Evolutionary conservation across 2,329 filamentous ascomycete species (phyloP), one percentile per base, ranked within the genome.

Genomic region (Aureobasidium pullulans): DNA sequence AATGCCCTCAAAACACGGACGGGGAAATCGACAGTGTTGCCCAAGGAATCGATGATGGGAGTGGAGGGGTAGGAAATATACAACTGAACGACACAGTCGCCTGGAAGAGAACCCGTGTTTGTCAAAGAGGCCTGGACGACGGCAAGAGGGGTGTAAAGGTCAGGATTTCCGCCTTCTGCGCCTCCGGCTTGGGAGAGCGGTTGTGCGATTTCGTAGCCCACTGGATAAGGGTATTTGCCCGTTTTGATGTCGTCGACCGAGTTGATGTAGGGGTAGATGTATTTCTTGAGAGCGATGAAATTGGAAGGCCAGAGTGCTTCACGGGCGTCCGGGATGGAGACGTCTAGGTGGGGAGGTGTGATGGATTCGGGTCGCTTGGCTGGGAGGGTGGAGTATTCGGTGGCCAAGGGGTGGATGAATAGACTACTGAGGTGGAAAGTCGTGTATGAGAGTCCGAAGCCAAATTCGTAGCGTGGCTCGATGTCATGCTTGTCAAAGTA

Each of bases 361-460:
- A 77, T 74, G 4, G 76, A 65, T 9, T 65, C 62, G 15, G 74
- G 75, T 19, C 76, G 73, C 4, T 77, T 70, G 1, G 75, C 72
- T 10, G 81, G 72, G 6, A 79, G 68, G 0, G 71, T 66, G 1
- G 78, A 73, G 34, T 44, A 58, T 8, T 60, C 53, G 16, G 58
- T 60, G n/a, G 39, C 59, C 28, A 63, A 53, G 16, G 72, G 57
- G 61, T 69, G 64, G 50, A 88, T 72, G 8, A 76, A 72, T 11
- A 83, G 66, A 34, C 81, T 79, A 10, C 77, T 78, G 60, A 90
- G 80, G 11, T 81, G 75, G 70, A 93, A 95, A 0, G 75, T 81
- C 0, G 90, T 91, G 75, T 94, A 96, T 56, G 86, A 89, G 1
- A 96, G 80, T 0, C 92, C 93, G 62, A 85, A 92, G 0, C 93